Evolutionary conservation across 768 basidiomycete species (phyloP).

Genomic region (Lactarius hengduanensis): DNA sequence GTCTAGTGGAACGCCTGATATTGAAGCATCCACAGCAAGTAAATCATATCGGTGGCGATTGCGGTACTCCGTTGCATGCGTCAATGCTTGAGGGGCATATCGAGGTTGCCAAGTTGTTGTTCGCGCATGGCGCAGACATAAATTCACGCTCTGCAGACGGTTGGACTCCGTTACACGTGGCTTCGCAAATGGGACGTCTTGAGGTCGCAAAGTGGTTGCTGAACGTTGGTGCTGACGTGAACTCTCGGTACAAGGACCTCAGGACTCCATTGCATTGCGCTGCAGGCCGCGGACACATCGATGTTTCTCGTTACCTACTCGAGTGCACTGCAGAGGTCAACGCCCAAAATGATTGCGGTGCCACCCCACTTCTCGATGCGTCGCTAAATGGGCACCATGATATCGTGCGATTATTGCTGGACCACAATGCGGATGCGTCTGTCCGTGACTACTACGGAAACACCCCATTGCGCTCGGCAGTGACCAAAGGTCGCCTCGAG

Average conservation of each 20-base stretch:
- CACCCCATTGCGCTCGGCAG: not conserved
- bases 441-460: too few relatives aligned
- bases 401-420: not conserved
- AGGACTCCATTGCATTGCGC: not conserved
- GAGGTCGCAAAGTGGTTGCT: not conserved
- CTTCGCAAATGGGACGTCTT: not conserved
- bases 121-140: not conserved
- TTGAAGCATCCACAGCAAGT: not conserved
- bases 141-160: not conserved
- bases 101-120: not conserved
- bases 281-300: not conserved
- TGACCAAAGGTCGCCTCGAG: too few relatives aligned
- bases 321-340: not conserved
- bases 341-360: not conserved
- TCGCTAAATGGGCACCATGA: accelerated
- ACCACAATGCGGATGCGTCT: not conserved
- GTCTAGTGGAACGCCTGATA: not conserved
- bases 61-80: not conserved
- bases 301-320: not conserved
- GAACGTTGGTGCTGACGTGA: not conserved
- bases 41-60: not conserved
- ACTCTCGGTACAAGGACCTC: not conserved
- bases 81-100: not conserved
- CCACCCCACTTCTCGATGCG: not conserved
- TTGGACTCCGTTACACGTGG: not conserved